Evolutionary conservation across 2,329 filamentous ascomycete species (phyloP), one percentile per base, ranked within the genome.

Genomic region (Thermothelomyces thermophilus): DNA sequence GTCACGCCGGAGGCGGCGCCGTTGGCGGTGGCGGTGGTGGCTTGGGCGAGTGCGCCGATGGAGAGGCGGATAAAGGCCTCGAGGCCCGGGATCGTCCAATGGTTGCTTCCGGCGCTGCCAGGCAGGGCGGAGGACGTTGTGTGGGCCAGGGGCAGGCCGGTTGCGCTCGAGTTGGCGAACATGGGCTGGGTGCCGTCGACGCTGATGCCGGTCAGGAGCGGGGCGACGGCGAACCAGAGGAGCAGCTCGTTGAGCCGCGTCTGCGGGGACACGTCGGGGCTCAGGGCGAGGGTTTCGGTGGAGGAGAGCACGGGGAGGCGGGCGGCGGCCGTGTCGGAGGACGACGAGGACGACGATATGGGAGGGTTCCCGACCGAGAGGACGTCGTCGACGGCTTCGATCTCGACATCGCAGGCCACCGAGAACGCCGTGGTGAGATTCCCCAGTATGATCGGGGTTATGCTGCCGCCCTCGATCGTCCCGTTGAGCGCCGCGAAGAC

Each of bases 401-500:
- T 51, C n/a, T 52, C 42, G n/a, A 61, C 48, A n/a, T 51, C 48
- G 44, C 59, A 61, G 1, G 54, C 54, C 0, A 61, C 41, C 0
- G 58, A 44, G 1, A 58, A 61, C 5, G 42, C 51, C 46, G 37
- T 51, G 2, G 41, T 50, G 19, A 60, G 45, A 41, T 46, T 51
- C 3, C 51, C 50, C 1, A 55, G 41, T 0, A 41, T 5, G 10
- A 58, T 24, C 2, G 44, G 35, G 8, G 54, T 52, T 14, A 31
- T 16, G 17, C 10, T 20, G 17, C 58, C 56, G n/a, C 56, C 55
- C 5, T 58, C 46, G 28, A 61, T 61, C 5, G 53, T 54, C 1
- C 59, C 59, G 48, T 61, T 59, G 35, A 60, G 46, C 2, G 58
- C 58, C 17, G 58, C 58, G 24, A 60, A 57, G 11, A 60, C 36